Evolutionary conservation across 2,329 filamentous ascomycete species (phyloP).

Genomic region (Calonectria ilicicola): DNA sequence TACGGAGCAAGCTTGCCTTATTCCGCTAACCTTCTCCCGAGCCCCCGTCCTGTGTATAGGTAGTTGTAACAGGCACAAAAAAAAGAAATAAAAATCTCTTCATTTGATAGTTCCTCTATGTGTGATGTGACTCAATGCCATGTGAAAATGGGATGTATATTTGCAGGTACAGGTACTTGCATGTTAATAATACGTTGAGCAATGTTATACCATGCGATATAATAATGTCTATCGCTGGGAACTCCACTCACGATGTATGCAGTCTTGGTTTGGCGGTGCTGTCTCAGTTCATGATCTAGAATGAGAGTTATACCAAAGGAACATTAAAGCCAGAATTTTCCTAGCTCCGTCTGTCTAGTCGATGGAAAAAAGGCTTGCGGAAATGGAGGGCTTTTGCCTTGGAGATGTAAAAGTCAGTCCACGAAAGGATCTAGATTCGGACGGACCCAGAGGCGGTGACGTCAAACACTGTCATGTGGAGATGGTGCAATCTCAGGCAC

Average conservation of each 20-base stretch:
- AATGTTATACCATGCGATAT: neutral
- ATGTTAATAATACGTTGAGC: neutral
- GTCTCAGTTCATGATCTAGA: neutral
- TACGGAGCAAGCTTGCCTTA: constrained; percentile 34
- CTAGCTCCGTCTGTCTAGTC: neutral
- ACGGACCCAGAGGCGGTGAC: constrained; percentile 30
- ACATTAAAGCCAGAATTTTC: no score
- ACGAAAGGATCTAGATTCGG: constrained; percentile 33
- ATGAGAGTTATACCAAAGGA: no score
- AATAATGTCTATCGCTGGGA: neutral
- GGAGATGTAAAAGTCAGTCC: neutral
- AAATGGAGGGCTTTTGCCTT: no score
- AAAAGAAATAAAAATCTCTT: constrained; percentile 52
- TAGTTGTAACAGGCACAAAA: constrained; percentile 55
- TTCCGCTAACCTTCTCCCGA: constrained; percentile 36
- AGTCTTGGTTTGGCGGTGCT: neutral
- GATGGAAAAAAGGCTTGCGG: neutral
- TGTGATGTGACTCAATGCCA: neutral
- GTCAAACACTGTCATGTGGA: constrained; percentile 39
- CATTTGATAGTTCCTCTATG: neutral
- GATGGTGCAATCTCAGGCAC: constrained; percentile 36
- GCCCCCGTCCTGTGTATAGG: constrained; percentile 49
- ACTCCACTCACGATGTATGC: neutral
- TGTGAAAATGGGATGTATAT: no score
- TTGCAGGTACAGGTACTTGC: neutral